Base-by-base conservation (phyloP, 495 filamentous ascomycete species). In the Massariosphaeria phaeospora region DNA sequence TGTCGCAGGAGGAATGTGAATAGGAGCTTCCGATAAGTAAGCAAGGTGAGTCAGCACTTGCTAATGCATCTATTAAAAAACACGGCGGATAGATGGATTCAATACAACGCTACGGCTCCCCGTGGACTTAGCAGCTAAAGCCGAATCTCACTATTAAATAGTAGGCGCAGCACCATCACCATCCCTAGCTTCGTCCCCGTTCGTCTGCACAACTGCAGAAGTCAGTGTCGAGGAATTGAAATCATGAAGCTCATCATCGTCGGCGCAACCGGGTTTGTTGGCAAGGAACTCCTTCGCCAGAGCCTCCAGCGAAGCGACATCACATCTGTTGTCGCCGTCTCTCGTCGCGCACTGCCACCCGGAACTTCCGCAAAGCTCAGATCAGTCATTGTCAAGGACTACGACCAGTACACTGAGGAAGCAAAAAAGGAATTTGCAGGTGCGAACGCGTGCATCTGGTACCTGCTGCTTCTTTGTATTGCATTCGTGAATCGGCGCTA, bases 391-490 rank as follows among this genome's bases (percentile, higher is more conserved):
- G 67, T 78, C 17, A 53, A 70, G 9, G 75, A 80, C 52, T 81
- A 79, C 51, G 64, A 66, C 0, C 48, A 42, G 1, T 78, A 76
- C 48, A 61, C 76, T 0, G 65, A 65, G 0, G 58, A 66, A 2
- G 55, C 76, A 10, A 39, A 74, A 12, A 41, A 66, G 15, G 62
- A 72, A n/a, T 58, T 81, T 2, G 47, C 60, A n/a, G 76, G 73
- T 30, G 77, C 75, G 0, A 70, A 76, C 29, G 75, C 70, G 13
- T 81, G 78, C 59, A 69, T 81, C 23, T 81, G 78, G 77, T 76
- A 52, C 55, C 31, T 34, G 21, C 8, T 24, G 8, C 31, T 2
- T 17, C 8, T 17, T 21, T 21, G 18, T 7, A 11, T 18, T 34
- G 29, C 13, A 34, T 20, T 9, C 29, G 3, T 36, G 15, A 3